Base-by-base conservation (phyloP, 2,329 filamentous ascomycete species). In the Phaeosphaeriaceae sp. region DNA sequence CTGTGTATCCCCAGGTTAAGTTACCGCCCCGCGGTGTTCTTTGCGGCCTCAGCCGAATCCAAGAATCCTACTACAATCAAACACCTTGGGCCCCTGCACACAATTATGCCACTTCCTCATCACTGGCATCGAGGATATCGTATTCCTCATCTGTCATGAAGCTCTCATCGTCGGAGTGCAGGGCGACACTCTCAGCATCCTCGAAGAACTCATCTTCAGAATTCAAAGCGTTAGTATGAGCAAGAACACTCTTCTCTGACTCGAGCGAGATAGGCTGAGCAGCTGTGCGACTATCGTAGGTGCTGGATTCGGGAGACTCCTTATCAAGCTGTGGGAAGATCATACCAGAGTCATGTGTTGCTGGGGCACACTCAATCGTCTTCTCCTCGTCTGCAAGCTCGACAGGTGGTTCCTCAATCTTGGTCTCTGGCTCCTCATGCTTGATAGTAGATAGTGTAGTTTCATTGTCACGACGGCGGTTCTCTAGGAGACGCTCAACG, bases 141-240 rank as follows among this genome's bases (percentile, higher is more conserved):
- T 97, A 99, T 77, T 99, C 94, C 73, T 97, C 94, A 58, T 99
- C 94, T 0, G 94, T 97, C 80, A 96, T 77, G 80, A 96, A 97
- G 11, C 87, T 89, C 52, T 89, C 85, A 38, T 87, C 86, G n/a
- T 85, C 84, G 16, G 74, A 74, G 37, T 72, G 64, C 40, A 78
- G 70, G 6, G 81, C 79, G 49, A 86, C 76, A 57, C 80, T 84
- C 59, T 84, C 83, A 42, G 81, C 79, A 64, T 86, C 84, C 56
- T 84, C 79, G 17, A 82, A 78, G 39, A 81, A 76, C 64, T 86
- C 83, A 17, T 80, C 77, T 18, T 77, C 71, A 29, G 74, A 77
- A 44, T 75, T 70, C 26, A 77, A 42, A 58, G 71, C 59, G 42
- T 62, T 57, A 13, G 63, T 67, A 34, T 70, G 63, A 34, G 67